Evolutionary conservation across 257 asterid genomes (phyloP).

Genomic region (Penstemon eatonii): DNA sequence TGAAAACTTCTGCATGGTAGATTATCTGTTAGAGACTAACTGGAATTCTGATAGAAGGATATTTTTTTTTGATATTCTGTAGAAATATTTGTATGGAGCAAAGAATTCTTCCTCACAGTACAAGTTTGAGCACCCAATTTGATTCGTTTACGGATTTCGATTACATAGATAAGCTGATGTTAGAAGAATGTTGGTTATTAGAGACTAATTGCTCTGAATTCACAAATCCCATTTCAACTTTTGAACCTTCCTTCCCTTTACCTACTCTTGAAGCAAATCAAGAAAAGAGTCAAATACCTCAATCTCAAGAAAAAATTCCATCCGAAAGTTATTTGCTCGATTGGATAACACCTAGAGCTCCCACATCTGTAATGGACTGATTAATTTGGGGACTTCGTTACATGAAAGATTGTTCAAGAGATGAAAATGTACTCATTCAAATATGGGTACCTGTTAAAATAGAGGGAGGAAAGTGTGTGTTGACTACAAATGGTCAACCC

Average conservation of each 20-base stretch:
- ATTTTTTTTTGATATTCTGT: too few relatives aligned
- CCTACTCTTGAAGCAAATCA: slow-evolving; percentile 44
- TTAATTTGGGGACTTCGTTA: slow-evolving; percentile 55
- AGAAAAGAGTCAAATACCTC: slow-evolving; percentile 41
- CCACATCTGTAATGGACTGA: slow-evolving; percentile 69
- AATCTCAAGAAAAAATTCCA: slow-evolving; percentile 1
- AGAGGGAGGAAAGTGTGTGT: slow-evolving; percentile 57
- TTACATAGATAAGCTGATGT: slow-evolving; percentile 70
- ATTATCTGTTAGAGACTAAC: background rate
- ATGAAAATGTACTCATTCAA: slow-evolving; percentile 68
- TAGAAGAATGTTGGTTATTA: slow-evolving; percentile 76
- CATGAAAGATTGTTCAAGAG: slow-evolving; percentile 55
- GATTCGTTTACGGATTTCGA: slow-evolving; percentile 78
- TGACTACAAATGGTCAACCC: slow-evolving; percentile 65
- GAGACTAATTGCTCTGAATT: slow-evolving; percentile 67
- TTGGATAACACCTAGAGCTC: slow-evolving; percentile 68
- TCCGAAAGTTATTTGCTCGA: slow-evolving; percentile 31
- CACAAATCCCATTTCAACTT: slow-evolving; percentile 51
- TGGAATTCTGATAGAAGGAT: too few relatives aligned
- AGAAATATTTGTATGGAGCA: slow-evolving; percentile 47
- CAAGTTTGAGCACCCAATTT: slow-evolving; percentile 18
- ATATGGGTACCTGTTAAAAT: slow-evolving; percentile 78
- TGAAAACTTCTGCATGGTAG: background rate
- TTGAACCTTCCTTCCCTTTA: slow-evolving; percentile 64
- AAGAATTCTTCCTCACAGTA: slow-evolving; percentile 45